Percentiles rank a stretch among this genome's conserved stretches.
Conservation (phyloP, 2,329 filamentous ascomycete species). For the Alternaria brassicae region DNA sequence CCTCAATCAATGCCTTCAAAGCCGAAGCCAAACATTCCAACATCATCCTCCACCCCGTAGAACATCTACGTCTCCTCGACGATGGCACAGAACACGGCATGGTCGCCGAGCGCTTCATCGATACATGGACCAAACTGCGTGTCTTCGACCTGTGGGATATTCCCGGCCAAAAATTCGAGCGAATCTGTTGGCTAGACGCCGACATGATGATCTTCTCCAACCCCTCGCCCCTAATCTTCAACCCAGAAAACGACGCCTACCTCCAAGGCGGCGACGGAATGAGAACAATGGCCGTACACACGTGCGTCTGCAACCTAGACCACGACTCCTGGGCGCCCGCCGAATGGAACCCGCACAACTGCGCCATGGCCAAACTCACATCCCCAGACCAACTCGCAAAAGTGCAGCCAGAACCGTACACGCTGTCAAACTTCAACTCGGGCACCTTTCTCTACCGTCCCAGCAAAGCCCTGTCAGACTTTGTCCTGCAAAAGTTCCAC, state of each 20-base stretch:
- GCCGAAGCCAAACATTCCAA: conserved; percentile 52
- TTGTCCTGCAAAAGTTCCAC: conserved; percentile 53
- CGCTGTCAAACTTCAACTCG: conserved; percentile 59
- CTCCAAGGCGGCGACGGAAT: conserved; percentile 24
- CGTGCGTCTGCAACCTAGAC: conserved; percentile 62
- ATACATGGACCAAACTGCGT: conserved; percentile 64
- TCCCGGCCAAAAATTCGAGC: conserved; percentile 32
- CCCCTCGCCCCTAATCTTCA: conserved; percentile 51
- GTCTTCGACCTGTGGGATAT: conserved; percentile 56
- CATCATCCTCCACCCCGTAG: conserved; percentile 51
- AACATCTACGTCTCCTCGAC: conserved; percentile 51
- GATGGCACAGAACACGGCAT: conserved; percentile 42
- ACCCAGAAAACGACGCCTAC: conserved; percentile 45
- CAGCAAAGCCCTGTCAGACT: conserved; percentile 45
- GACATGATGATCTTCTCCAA: conserved; percentile 60
- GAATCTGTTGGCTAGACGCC: conserved; percentile 60
- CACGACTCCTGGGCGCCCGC: conserved; percentile 58
- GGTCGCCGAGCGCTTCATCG: conserved; percentile 61
- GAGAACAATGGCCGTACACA: conserved; percentile 59
- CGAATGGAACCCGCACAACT: conserved; percentile 59
- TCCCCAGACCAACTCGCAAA: conserved; percentile 43
- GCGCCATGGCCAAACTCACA: conserved; percentile 55
- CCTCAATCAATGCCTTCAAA: conserved; percentile 53
- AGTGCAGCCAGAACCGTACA: conserved; percentile 44
- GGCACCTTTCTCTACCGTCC: conserved; percentile 62